Evolutionary conservation across 176 grass and related monocot species (phyloP), one percentile per base, ranked within the genome.

Genomic region (Carex cristatella): DNA sequence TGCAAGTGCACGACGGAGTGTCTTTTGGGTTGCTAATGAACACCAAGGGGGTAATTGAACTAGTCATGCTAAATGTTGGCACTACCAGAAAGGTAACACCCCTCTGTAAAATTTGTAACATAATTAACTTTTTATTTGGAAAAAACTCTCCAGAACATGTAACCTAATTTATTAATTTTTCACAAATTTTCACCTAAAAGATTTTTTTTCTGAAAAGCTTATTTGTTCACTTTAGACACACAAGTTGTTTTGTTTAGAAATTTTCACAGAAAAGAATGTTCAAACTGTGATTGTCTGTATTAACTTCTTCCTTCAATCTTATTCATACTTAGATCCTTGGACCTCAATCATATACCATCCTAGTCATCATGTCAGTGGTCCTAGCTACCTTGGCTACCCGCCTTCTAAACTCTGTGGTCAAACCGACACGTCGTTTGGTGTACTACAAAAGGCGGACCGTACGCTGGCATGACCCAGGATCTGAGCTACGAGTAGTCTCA

Each of bases 371-470:
- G 88, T 94, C 94, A 3, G 85, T 88, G 54, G 31, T 88, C 54
- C 56, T 90, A 72, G 90, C 90, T 7, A 85, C 92, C 54, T 27
- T 89, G 12, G 85, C 92, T 30, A 91, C 67, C 54, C 91, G 89
- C 1, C 33, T 92, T 1, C 37, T 97, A 12, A 85, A 82, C 18
- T 61, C 84, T 18, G 85, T 97, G 16, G 86, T 92, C 11, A 92
- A 89, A 82, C 94, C 94, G 0, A 69, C 92, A 0, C 92, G 90
- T 2, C 83, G 83, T 1, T 86, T 97, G 3, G 90, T 89, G 49
- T 90, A 85, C 83, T 97, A 94, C 85, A 94, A 92, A 85, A 89
- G 94, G 0, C 92, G 94, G 14, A 90, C 86, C 44, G 38, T 97
- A 10, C 86, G 73, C 56, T 94, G 94, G 92, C 40, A 87, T 5